These are phyloP conservation scores for Nicotiana tabacum DNA, from an alignment of 257 asterid genomes.

Conservation along the genomic window DNA sequence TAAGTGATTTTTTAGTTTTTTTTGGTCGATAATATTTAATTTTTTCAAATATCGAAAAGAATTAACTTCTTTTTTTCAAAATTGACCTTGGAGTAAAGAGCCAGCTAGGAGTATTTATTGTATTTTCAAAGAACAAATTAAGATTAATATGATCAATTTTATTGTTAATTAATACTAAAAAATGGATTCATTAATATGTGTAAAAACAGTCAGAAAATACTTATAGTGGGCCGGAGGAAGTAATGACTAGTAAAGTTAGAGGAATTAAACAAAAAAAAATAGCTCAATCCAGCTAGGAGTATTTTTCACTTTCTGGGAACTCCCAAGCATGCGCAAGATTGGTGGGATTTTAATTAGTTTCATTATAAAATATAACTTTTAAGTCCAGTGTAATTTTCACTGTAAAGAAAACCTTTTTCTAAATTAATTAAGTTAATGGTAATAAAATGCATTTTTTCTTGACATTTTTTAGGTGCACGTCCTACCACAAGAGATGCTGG, in stretches of 20 bases:
- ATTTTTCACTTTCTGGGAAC: constrained; percentile 52
- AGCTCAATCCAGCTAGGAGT: background rate
- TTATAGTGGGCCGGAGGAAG: too few relatives aligned
- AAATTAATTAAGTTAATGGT: background rate
- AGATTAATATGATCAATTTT: too few relatives aligned
- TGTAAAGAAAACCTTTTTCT: too few relatives aligned
- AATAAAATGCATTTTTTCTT: background rate
- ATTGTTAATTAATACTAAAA: too few relatives aligned
- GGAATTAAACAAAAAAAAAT: background rate
- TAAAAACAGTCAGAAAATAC: too few relatives aligned
- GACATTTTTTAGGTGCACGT: constrained; percentile 27
- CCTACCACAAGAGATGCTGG: constrained; percentile 31
- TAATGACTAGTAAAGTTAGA: background rate
- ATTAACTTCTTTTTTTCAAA: too few relatives aligned
- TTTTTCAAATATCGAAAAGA: background rate
- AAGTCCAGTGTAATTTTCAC: background rate
- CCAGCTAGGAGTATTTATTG: too few relatives aligned
- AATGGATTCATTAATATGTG: too few relatives aligned
- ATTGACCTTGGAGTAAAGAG: too few relatives aligned
- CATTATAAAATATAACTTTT: background rate
- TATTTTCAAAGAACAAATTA: too few relatives aligned
- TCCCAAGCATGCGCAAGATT: constrained; percentile 61
- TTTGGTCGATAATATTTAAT: background rate
- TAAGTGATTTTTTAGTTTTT: too few relatives aligned
- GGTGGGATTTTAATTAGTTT: background rate